Evolutionary conservation across 176 grass and related monocot genomes (phyloP).

Genomic region (Rhipidocladum racemiflorum): DNA sequence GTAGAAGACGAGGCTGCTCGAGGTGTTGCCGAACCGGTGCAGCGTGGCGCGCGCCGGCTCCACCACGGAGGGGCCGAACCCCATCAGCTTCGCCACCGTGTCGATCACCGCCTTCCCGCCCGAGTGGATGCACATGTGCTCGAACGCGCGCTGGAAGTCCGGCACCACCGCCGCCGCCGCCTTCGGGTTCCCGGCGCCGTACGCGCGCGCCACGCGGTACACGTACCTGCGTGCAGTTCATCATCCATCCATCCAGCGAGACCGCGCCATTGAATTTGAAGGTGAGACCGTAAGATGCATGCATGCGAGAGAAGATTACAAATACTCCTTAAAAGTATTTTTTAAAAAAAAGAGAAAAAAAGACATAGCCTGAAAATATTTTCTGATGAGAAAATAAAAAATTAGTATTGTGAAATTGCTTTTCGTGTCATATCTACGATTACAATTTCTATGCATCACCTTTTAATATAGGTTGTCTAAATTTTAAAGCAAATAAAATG

Average conservation of each 20-base stretch:
- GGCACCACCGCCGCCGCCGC: constrained; percentile 42
- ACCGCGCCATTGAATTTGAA: background rate
- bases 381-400: background rate
- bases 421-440: background rate
- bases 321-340: background rate
- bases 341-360: background rate
- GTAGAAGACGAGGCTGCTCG: constrained; percentile 92
- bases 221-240: constrained; percentile 28
- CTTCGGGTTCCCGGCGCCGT: constrained; percentile 29
- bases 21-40: constrained; percentile 91
- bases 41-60: constrained; percentile 68
- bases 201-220: constrained; percentile 37
- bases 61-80: constrained; percentile 37
- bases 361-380: background rate
- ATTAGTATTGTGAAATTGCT: background rate
- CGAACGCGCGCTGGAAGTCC: constrained; percentile 74
- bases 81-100: constrained; percentile 64
- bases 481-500: too few relatives aligned
- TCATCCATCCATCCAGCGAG: background rate
- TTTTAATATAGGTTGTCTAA: too few relatives aligned
- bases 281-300: background rate
- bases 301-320: background rate
- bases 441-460: too few relatives aligned
- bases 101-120: constrained; percentile 94
- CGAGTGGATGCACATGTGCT: constrained; percentile 91